Evolutionary conservation across 2,329 filamentous ascomycete species (phyloP), one percentile per base, ranked within the genome.

Genomic region (Drechslerella stenobrocha): DNA sequence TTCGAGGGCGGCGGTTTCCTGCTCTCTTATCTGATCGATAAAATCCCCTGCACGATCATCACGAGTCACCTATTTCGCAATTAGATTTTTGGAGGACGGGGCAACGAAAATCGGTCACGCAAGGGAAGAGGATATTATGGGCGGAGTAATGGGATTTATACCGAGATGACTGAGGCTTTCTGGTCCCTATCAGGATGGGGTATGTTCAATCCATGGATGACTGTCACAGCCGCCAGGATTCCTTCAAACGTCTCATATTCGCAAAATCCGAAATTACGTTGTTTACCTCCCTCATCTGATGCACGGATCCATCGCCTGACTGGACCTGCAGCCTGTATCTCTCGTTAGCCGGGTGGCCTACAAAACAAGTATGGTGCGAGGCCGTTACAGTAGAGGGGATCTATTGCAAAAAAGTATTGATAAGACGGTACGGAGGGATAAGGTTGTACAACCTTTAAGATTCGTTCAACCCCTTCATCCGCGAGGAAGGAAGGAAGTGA

Each of bases 231-330:
- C 11, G 55, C 63, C 3, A 55, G 50, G 8, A 67, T 52, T 71
- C 90, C 92, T 76, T 96, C 89, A 22, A 87, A 85, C 76, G 97
- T 91, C 70, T 96, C 92, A 76, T 88, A 98, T 77, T 96, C 88
- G 65, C 92, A 93, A 77, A 98, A 97, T 11, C 92, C 93, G 79
- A 97, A 97, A 70, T 86, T 87, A 77, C 87, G 86, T 58, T 86
- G 85, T 77, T 92, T 93, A 71, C 88, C 84, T 71, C 90, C 86
- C n/a, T 87, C 85, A 75, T 89, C 85, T 15, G 83, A 84, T 30
- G 85, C 87, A 66, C 89, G 81, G 70, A 91, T 90, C 90, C 91
- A 98, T 73, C 90, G 86, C 70, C 88, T 84, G 70, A 98, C 78
- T 74, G 82, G 85, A 5, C 70, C 71, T 7, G 70, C 71, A 23